Base-by-base conservation (phyloP, 306 rosid genomes). In the Citrullus mucosospermus region DNA sequence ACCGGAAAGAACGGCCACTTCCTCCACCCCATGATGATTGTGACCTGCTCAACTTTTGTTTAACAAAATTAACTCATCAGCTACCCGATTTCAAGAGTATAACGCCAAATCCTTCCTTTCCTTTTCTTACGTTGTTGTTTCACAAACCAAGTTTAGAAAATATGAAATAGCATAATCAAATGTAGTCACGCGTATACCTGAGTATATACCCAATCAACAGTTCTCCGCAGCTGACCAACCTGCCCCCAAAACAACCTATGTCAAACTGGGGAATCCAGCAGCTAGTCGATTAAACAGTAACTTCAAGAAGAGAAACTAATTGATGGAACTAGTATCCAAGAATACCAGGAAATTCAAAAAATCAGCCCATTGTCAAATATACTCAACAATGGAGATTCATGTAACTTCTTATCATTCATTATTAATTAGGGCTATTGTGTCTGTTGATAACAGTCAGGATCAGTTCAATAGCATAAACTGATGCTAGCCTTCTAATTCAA, bases 221-320 rank as follows among this genome's bases (percentile, higher is more conserved):
- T 89, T 79, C 91, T 92, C 81, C 96, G 91, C 66, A 96, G 88
- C 76, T 89, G 96, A 81, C 89, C 83, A 81, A 91, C 91, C 99
- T 95, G 90, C 86, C 85, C 85, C 76, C 84, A 85, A 82, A 54
- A 70, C 80, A 74, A 78, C 73, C 25, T 72, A 8, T 22, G 70
- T 13, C 70, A 77, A 59, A 22, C 12, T 39, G 54, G 22, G 38
- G 39, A 56, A 38, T 54, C 34, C 4, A 76, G 48, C 20, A 58
- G 51, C 36, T 10, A 8, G 25, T 59, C n/a, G n/a, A 48, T 15
- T 73, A 50, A 51, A 30, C 28, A 53, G n/a, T 32, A 73, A 28
- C 46, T 73, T 38, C 16, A 54, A 9, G 61, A 8, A 28, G 13
- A 50, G 36, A 30, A 73, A 73, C 43, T 73, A 9, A 44, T 30